Percentiles rank a stretch among this genome's conserved stretches.
phyloP scores from a whole-genome alignment of 305 asterid genomes.

The Salvia sclarea region DNA sequence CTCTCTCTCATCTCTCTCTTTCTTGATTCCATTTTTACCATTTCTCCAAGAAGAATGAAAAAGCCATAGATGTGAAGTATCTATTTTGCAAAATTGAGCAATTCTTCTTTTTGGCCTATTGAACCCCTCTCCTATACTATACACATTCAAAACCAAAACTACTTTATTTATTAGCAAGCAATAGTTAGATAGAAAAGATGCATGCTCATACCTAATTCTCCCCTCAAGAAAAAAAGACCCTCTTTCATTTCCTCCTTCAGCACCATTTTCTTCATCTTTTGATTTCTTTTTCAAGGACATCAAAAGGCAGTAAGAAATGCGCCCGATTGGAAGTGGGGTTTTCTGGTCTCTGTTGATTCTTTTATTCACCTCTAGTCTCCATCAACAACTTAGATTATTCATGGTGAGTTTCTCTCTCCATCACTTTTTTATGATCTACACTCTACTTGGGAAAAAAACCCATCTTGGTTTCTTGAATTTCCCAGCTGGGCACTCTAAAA shows the following conservation, averaged over 20 bases:
- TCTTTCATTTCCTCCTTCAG: slow-evolving; percentile 1
- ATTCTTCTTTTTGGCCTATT: slow-evolving; percentile 29
- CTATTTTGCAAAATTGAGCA: slow-evolving; percentile 9
- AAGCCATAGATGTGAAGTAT: slow-evolving; percentile 13
- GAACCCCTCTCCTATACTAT: slow-evolving; percentile 28
- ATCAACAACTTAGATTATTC: slow-evolving; percentile 23
- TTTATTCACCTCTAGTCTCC: slow-evolving; percentile 25
- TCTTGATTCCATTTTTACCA: neutral
- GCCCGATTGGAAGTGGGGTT: slow-evolving; percentile 27
- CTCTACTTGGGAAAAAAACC: neutral
- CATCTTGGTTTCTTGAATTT: slow-evolving; percentile 1
- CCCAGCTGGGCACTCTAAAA: neutral
- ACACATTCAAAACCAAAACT: slow-evolving; percentile 29
- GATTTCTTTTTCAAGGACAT: slow-evolving; percentile 15
- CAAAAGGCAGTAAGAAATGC: slow-evolving; percentile 21
- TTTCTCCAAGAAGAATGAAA: neutral
- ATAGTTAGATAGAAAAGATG: slow-evolving; percentile 11
- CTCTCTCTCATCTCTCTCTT: slow-evolving; percentile 4
- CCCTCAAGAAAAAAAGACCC: slow-evolving; percentile 11
- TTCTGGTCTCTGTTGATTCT: slow-evolving; percentile 28
- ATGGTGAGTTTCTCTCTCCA: slow-evolving; percentile 33
- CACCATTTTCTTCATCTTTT: neutral
- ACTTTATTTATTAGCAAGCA: slow-evolving; percentile 25
- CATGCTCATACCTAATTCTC: slow-evolving; percentile 36
- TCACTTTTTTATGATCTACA: neutral